Base-by-base conservation (phyloP, 2,329 filamentous ascomycete genomes). In the Cadophora gregata region DNA sequence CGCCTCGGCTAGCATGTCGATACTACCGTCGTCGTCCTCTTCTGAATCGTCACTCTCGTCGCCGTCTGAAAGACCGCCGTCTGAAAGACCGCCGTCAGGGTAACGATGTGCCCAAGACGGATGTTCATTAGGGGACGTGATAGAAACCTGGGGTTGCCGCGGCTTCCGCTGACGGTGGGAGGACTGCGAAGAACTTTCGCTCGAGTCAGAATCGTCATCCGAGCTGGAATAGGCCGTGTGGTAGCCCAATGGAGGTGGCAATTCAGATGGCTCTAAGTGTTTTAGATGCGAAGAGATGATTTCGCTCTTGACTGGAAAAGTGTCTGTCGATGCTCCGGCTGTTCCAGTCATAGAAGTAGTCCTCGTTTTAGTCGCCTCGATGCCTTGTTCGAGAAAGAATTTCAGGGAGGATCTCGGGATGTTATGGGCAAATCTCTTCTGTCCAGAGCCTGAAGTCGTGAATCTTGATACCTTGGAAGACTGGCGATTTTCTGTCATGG, bases 1-100 rank as follows among this genome's bases (percentile, higher is more conserved):
- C 3, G 63, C 61, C 33, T 68, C 62, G 3, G 69, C 71, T 8
- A 74, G 62, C 68, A 74, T 73, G 38, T 73, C 71, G 38, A 73
- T 71, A 47, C 67, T 70, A 24, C 36, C 64, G 21, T 68, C 69
- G 56, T 71, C 70, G 1, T 69, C 67, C 10, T 67, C 65, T 1
- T 69, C 66, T 21, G 63, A 58, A 38, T 68, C 61, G n/a, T 68
- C 59, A 50, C 42, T 33, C 62, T 61, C 50, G 8, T 53, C 45
- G n/a, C 36, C 48, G 25, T 64, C 53, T 4, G 55, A 58, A 12
- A 58, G 21, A 6, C 55, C 55, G 5, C 55, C 55, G 55, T 59
- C 60, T 4, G 55, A 58, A 12, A 58, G 21, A 6, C 55, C 55
- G 5, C 55, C 55, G 55, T 59, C 60, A 19, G 50, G 59, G 27